Evolutionary conservation across 139 green algal genomes (phyloP).

Genomic region (Zygnema cylindricum): DNA sequence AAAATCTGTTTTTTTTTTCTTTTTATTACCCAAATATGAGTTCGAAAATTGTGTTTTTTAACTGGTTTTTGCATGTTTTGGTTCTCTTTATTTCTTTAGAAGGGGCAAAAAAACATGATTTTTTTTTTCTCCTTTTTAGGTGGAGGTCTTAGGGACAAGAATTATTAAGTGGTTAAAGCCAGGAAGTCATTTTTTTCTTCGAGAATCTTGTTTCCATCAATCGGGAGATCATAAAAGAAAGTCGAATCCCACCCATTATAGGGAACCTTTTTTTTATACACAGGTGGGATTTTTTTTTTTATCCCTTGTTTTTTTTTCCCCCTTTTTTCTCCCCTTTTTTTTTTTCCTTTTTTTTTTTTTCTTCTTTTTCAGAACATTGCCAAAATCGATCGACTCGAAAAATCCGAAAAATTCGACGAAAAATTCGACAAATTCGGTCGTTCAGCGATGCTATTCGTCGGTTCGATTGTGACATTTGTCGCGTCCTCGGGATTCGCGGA

Average conservation of each 20-base stretch:
- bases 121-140: slow-evolving; percentile 30
- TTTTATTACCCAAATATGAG: too few relatives aligned
- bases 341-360: neutral
- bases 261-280: slow-evolving; percentile 63
- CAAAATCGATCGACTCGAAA: too few relatives aligned
- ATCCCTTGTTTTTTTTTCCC: neutral
- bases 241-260: slow-evolving; percentile 90
- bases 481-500: too few relatives aligned
- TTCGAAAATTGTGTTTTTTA: too few relatives aligned
- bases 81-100: too few relatives aligned
- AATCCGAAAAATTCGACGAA: too few relatives aligned
- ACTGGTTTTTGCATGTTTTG: too few relatives aligned
- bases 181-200: slow-evolving; percentile 83
- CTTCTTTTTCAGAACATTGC: neutral
- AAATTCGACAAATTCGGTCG: too few relatives aligned
- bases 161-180: slow-evolving; percentile 61
- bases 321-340: neutral
- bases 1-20: too few relatives aligned
- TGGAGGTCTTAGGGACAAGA: slow-evolving; percentile 11
- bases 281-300: slow-evolving; percentile 67
- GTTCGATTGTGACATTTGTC: neutral
- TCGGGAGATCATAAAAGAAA: slow-evolving; percentile 77
- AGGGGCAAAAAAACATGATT: neutral
- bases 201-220: slow-evolving; percentile 87
- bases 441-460: neutral